These are phyloP conservation scores for Fraxinus sp. DNA, from an alignment of 305 asterid species.

Conservation along the genomic window DNA sequence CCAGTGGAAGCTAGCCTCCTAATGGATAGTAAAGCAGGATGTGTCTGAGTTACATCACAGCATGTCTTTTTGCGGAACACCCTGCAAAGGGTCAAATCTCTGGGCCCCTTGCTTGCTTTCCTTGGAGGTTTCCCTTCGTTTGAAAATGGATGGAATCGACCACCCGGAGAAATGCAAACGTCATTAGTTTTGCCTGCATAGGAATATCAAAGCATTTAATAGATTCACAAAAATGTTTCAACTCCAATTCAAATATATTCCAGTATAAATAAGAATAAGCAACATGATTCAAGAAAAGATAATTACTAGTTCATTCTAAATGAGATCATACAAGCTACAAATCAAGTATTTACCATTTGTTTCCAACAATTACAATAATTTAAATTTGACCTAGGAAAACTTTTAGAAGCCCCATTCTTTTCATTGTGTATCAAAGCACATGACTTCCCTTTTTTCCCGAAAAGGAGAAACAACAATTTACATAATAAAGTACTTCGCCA, in stretches of 20 bases:
- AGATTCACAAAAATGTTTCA: not conserved
- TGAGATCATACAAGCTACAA: not conserved
- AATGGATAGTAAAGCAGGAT: slow-evolving; percentile 75
- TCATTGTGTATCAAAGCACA: not conserved
- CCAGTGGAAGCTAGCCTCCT: slow-evolving; percentile 87
- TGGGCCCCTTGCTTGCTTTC: slow-evolving; percentile 74
- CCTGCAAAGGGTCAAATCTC: slow-evolving; percentile 85
- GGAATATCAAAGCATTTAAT: not conserved
- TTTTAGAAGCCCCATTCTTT: not conserved
- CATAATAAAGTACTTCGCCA: not conserved
- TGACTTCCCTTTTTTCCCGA: not conserved
- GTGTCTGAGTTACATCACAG: slow-evolving; percentile 86
- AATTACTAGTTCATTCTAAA: not conserved
- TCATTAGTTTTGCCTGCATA: slow-evolving; percentile 64
- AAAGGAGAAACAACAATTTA: not conserved
- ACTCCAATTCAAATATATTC: not conserved
- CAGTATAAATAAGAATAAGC: not conserved
- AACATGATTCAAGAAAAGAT: not conserved
- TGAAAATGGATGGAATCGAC: slow-evolving; percentile 73
- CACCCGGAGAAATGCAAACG: slow-evolving; percentile 88
- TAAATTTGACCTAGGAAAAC: not conserved
- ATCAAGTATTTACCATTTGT: not conserved
- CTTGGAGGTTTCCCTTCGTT: slow-evolving; percentile 80
- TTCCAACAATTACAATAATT: not conserved
- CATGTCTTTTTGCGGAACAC: slow-evolving; percentile 82